Evolutionary conservation across 2,329 filamentous ascomycete genomes (phyloP).

Genomic region (Cercospora zeae-maydis): DNA sequence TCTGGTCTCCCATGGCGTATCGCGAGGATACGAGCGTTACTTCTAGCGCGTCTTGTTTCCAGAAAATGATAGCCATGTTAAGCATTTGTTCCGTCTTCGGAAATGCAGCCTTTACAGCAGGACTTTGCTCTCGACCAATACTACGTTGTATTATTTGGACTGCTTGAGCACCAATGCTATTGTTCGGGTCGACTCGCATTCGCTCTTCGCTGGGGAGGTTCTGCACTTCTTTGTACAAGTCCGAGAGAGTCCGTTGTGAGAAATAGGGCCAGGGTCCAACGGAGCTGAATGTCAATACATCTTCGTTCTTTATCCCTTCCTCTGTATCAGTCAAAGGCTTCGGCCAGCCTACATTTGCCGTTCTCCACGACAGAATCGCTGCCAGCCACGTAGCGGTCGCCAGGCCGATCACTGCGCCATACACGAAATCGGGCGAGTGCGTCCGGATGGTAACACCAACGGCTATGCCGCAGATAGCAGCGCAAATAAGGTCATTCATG

Average conservation of each 20-base stretch:
- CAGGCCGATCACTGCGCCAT: constrained; percentile 49
- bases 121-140: not conserved
- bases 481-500: constrained; percentile 48
- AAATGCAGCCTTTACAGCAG: not conserved
- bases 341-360: constrained; percentile 47
- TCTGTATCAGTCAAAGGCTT: not conserved
- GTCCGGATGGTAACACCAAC: constrained; percentile 46
- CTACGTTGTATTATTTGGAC: not conserved
- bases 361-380: constrained; percentile 48
- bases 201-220: not conserved
- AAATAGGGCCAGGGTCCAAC: not conserved
- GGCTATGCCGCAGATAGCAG: constrained; percentile 46
- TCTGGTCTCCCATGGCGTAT: not conserved
- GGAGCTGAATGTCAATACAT: constrained; percentile 6
- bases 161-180: not conserved
- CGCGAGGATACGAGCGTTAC: not conserved
- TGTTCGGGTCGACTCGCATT: not conserved
- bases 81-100: not conserved
- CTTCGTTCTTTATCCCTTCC: not conserved
- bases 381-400: constrained; percentile 51
- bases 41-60: not conserved
- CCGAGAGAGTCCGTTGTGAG: constrained; percentile 11
- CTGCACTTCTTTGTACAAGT: not conserved
- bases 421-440: constrained; percentile 42
- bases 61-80: not conserved